phyloP scores from a whole-genome alignment of 2,329 filamentous ascomycete genomes.

The Colletotrichum somersetense region DNA sequence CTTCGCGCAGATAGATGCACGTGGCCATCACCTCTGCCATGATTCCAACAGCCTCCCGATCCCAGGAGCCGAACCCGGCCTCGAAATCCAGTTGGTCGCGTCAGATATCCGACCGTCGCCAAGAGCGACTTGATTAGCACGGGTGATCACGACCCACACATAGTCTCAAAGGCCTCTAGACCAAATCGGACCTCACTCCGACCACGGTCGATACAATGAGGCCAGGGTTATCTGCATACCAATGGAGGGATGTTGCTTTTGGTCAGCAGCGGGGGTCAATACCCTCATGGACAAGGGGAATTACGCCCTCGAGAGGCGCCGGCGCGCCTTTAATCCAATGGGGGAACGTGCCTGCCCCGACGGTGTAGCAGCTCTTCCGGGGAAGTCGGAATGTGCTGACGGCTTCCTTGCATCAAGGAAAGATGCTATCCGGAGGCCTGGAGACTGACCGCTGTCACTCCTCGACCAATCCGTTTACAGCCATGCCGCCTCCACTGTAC shows the following conservation, averaged over 20 bases:
- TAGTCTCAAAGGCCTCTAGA: slow-evolving; percentile 6
- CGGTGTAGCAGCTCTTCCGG: slow-evolving; percentile 28
- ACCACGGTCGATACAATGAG: slow-evolving; percentile 1
- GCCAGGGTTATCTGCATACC: not conserved
- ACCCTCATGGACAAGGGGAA: slow-evolving; percentile 8
- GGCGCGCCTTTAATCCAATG: slow-evolving; percentile 9
- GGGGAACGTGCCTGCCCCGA: not conserved
- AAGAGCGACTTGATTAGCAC: slow-evolving; percentile 28
- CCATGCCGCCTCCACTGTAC: not conserved
- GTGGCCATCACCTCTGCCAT: too few relatives aligned
- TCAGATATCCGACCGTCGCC: slow-evolving; percentile 18
- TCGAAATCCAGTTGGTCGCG: not conserved
- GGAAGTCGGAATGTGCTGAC: slow-evolving; percentile 1
- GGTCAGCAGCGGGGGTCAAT: not conserved
- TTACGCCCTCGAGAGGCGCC: slow-evolving; percentile 31
- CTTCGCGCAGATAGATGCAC: not conserved
- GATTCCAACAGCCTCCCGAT: not conserved
- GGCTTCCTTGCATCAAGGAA: slow-evolving; percentile 36
- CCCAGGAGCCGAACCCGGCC: not conserved
- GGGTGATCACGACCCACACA: slow-evolving; percentile 12
- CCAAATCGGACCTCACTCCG: slow-evolving; percentile 18
- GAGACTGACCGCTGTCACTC: slow-evolving; percentile 10
- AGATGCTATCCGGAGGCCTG: slow-evolving; percentile 21
- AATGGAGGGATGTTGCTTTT: not conserved
- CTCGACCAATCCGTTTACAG: not conserved